Evolutionary conservation across 2,329 filamentous ascomycete species (phyloP), one percentile per base, ranked within the genome.

Genomic region (Aspergillus cejpii): DNA sequence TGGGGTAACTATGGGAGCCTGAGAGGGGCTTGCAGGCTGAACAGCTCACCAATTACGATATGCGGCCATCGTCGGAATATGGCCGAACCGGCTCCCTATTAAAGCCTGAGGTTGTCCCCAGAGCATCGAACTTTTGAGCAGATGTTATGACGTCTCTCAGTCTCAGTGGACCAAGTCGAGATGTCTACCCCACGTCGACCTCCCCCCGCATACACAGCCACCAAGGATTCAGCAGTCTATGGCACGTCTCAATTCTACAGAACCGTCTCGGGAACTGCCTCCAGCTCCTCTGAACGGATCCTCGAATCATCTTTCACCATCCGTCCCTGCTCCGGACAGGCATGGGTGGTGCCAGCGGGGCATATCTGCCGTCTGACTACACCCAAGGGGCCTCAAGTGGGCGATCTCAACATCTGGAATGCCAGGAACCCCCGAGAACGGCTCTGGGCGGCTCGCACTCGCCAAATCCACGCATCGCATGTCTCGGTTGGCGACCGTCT

Each of bases 361-460:
- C 76, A 76, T 39, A 76, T 92, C 45, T 78, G 87, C 48, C 79
- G 81, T 11, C 81, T 94, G 50, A 84, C 80, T 45, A 91, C 87
- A 0, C 85, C 85, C 0, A 72, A 83, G 43, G 87, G 87, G 0
- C 80, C 87, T 0, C 87, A 94, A 68, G 86, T 94, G 39, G 85
- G 86, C 43, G 87, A 92, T 57, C 70, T 92, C 14, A 94, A 94
- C 63, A 76, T 92, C 56, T 94, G 85, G 85, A 87, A 84, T 56
- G 73, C 75, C 4, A 70, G 81, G 51, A 89, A 92, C 63, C 84
- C 86, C 0, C 78, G 85, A 11, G 87, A 94, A 63, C 76, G 81
- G 33, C 87, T 94, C 71, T 94, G 87, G 87, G 87, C 87, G 1
- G 74, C 80, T 1, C 78, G 87, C 28, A 92, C 87, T 10, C 77